phyloP scores from a whole-genome alignment of 179 eudicot genomes.

The Gypsophila paniculata region DNA sequence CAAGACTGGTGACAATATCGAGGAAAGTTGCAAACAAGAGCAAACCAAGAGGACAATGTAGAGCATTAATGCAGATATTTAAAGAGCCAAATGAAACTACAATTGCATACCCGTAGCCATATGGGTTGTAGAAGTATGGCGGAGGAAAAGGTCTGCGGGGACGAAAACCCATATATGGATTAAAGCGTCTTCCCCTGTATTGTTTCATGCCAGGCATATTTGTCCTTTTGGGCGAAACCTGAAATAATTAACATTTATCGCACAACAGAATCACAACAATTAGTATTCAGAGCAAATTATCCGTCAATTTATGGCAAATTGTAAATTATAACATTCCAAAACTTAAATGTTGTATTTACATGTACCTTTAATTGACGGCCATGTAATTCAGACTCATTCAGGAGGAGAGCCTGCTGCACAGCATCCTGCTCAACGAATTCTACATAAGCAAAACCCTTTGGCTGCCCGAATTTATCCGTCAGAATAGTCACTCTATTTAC shows the following conservation, averaged over 20 bases:
- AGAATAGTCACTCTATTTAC: slow-evolving; percentile 90
- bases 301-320: neutral
- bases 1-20: no score
- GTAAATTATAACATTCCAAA: neutral
- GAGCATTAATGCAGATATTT: neutral
- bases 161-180: slow-evolving; percentile 39
- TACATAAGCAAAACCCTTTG: slow-evolving; percentile 96
- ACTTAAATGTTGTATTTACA: neutral
- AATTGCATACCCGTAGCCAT: slow-evolving; percentile 39
- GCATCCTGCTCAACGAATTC: slow-evolving; percentile 85
- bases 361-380: slow-evolving; percentile 88
- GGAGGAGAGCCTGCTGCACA: slow-evolving; percentile 72
- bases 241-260: slow-evolving; percentile 11
- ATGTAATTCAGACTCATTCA: slow-evolving; percentile 90
- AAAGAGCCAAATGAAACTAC: neutral
- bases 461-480: slow-evolving; percentile 95
- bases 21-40: no score
- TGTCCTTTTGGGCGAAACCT: slow-evolving; percentile 77
- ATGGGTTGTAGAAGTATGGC: slow-evolving; percentile 33
- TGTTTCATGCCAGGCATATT: slow-evolving; percentile 86
- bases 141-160: slow-evolving; percentile 40
- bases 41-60: neutral
- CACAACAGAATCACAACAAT: slow-evolving; percentile 1
- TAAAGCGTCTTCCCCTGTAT: slow-evolving; percentile 53
- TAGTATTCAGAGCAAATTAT: neutral